These are phyloP conservation scores for Tolypocladium endophyticum DNA, from an alignment of 2,329 filamentous ascomycete genomes.

Conservation along the genomic window DNA sequence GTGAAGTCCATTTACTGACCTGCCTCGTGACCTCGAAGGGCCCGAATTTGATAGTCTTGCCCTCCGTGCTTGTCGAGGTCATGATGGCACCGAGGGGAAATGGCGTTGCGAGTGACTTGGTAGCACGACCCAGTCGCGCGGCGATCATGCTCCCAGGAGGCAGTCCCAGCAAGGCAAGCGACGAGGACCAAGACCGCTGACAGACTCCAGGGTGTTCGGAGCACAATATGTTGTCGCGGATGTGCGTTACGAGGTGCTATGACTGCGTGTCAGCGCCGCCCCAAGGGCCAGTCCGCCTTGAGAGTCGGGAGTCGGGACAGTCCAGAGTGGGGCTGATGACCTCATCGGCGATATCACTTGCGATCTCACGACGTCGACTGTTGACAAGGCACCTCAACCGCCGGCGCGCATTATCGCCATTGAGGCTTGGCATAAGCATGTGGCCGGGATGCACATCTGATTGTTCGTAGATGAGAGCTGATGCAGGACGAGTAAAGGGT, in stretches of 20 bases:
- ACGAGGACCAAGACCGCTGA: neutral
- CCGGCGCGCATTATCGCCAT: too few species aligned
- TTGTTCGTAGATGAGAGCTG: neutral
- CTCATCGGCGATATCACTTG: neutral
- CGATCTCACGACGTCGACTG: too few species aligned
- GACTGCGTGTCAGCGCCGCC: neutral
- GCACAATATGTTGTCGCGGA: neutral
- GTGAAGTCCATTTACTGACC: conserved; percentile 30
- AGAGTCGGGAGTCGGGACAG: neutral
- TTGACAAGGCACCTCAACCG: too few species aligned
- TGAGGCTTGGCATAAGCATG: too few species aligned
- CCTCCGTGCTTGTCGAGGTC: conserved; percentile 15
- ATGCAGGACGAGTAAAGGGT: neutral
- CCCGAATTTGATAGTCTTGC: conserved; percentile 52
- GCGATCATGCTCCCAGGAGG: neutral
- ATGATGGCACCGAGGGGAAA: conserved; percentile 14
- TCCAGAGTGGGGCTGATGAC: neutral
- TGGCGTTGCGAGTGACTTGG: conserved; percentile 3
- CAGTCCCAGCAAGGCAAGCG: neutral
- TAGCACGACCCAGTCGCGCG: neutral
- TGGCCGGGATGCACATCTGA: too few species aligned
- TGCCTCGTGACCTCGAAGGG: conserved; percentile 67
- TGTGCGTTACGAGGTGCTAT: neutral
- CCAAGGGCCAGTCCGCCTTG: neutral
- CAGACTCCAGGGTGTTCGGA: neutral